Evolutionary conservation across 2,329 filamentous ascomycete genomes (phyloP).

Genomic region (Alternaria gansuensis): DNA sequence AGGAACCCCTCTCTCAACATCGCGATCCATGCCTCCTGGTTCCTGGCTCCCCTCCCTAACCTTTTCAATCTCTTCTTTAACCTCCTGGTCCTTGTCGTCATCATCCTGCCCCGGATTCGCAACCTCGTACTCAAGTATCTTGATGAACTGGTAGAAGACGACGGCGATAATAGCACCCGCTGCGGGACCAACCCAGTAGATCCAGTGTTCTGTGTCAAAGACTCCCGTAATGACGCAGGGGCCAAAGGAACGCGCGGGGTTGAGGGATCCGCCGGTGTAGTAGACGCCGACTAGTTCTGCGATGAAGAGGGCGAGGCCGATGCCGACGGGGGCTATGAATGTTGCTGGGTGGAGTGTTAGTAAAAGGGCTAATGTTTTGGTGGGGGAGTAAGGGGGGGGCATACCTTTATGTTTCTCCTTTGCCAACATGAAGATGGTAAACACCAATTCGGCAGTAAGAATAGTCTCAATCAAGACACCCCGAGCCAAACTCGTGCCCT

Average conservation of each 20-base stretch:
- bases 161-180: constrained; percentile 58
- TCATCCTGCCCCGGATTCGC: constrained; percentile 51
- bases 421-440: constrained; percentile 66
- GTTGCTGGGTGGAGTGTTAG: constrained; percentile 58
- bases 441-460: constrained; percentile 50
- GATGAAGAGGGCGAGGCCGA: constrained; percentile 76
- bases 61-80: constrained; percentile 31
- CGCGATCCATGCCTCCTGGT: not conserved
- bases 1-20: not conserved
- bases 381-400: not conserved
- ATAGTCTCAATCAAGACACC: constrained; percentile 58
- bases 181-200: constrained; percentile 60
- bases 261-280: constrained; percentile 58
- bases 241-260: constrained; percentile 59
- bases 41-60: constrained; percentile 13
- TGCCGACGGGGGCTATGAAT: constrained; percentile 74
- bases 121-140: constrained; percentile 52
- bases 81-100: constrained; percentile 38
- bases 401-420: constrained; percentile 72
- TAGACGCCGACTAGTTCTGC: constrained; percentile 61
- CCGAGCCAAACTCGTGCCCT: constrained; percentile 54
- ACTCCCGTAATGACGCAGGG: constrained; percentile 55
- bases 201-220: constrained; percentile 59
- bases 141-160: constrained; percentile 61
- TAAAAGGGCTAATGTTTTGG: not conserved